Evolutionary conservation across 75 land plant species (phyloP), one percentile per base, ranked within the genome.

Genomic region (Selaginella moellendorffii): DNA sequence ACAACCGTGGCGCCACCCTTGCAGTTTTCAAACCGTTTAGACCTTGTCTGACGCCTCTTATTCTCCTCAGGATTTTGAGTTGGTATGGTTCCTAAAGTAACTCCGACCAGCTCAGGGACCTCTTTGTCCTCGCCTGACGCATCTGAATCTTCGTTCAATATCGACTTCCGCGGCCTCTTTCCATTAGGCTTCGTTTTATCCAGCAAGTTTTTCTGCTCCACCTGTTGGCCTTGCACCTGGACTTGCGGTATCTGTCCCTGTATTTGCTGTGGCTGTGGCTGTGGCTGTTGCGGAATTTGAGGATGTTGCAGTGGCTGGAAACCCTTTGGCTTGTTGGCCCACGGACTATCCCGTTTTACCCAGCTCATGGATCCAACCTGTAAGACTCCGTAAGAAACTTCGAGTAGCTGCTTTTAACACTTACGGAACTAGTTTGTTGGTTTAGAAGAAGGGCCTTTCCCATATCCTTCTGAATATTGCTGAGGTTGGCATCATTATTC

Each of bases 11-110:
- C 51, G 20, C 54, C 29, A 19, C 71, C 82, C 10, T 77, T 81
- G 28, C 71, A 80, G 28, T 77, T 86, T 21, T 93, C 95, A 63
- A 92, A 92, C 27, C 97, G 83, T 67, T 78, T 92, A 27, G 70
- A 79, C 21, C 95, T 81, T 61, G 62, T 79, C 54, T 93, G 85
- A 17, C 96, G 80, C 52, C 71, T 78, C 71, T 78, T 82, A 70
- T 74, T 85, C 73, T 93, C 98, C 65, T 93, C 98, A 1, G 90
- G 87, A 31, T 88, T 72, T 69, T 88, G 77, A 21, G 86, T 71
- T 26, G 74, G 62, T 30, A 82, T 54, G 27, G 90, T 76, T 53
- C 79, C 78, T 27, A 92, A 64, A 66, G 72, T 78, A 62, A 81
- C 72, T 25, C 75, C 75, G 26, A 83, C 78, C 19, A 21, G 24